Base-by-base conservation (phyloP, 129 eudicot genomes). In the Dittrichia graveolens region DNA sequence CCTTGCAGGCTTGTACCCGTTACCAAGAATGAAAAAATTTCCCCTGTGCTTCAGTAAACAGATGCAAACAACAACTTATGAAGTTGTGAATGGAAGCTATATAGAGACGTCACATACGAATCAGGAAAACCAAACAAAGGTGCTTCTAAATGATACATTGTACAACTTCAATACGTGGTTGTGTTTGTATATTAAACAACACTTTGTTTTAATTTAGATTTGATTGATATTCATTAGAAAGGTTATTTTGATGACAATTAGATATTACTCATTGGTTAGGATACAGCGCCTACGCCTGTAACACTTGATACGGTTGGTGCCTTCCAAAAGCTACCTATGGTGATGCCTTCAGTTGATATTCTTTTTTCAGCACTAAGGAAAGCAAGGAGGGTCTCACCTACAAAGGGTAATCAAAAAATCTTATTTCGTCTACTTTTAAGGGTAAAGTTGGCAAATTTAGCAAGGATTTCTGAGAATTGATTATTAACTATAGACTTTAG, bases 311-410 rank as follows among this genome's bases (percentile, higher is more conserved):
- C 78, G 54, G 85, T 90, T 46, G 99, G 99, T 74, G 99, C 96
- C 72, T 94, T 94, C 62, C 99, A 94, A 65, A 90, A 94, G 83
- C 82, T 94, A 79, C 99, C 99, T 12, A 90, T 88, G 97, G 99
- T 94, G 76, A 90, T 90, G 97, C 99, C 99, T 58, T 88, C 96
- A 6, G 65, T 80, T 78, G 99, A 94, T 83, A 86, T 94, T 68
- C 65, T 83, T 50, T 66, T 77, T 77, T 94, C 99, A 1, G 87
- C 99, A 52, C 39, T 90, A 73, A 83, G 87, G 73, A 94, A 94
- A 78, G 91, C 98, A 38, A 94, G 81, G 83, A 88, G 87, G 82
- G 81, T 94, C 56, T 65, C 87, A 71, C 86, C 98, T 72, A 90
- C 98, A 67, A 87, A 94, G 84, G 98, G 98, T 94, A 94, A 85